Base-by-base conservation (phyloP, 1,284 basidiomycete species). In the Malassezia sp. region DNA sequence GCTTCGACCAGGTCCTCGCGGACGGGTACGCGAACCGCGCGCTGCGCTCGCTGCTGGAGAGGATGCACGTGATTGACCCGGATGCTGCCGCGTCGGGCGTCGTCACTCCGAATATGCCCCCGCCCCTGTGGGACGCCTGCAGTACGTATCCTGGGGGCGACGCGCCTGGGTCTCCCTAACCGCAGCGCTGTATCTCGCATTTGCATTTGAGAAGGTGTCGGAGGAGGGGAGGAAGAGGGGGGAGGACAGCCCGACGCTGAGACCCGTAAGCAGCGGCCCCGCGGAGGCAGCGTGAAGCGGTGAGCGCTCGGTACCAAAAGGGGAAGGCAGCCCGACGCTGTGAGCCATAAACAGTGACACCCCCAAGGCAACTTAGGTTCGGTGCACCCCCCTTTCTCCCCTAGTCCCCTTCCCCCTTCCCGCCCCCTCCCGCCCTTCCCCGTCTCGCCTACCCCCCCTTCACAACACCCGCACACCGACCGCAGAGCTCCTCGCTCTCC, bases 1-100 rank as follows among this genome's bases (percentile, higher is more conserved):
- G 86, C 54, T 97, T 99, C 38, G 60, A 56, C 20, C 49, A 67
- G 36, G 54, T 70, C 21, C 61, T 61, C 28, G 35, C 52, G 23
- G 57, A 67, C 15, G 58, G 52, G 1, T 49, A 51, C n/a, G 30
- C 37, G 4, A 28, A 49, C 7, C 21, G 26, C 11, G 46, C 50
- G 20, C 51, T 57, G 15, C 57, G 57, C n/a, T 36, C 39, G 17
- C 46, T 60, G 26, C 49, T 67, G 18, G 50, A 57, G 18, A 46
- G 54, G 33, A 63, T 58, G 58, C 46, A 44, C 14, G 59, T 58
- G 14, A 49, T 63, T 18, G 51, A 59, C 34, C 31, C 36, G 6
- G 32, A 54, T n/a, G 31, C 40, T n/a, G 20, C 26, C 5, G 53
- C 56, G 9, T 43, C 40, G 6, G 48, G 48, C 6, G 36, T 31